A percentile compares a stretch with the other conserved stretches of the same genome.
phyloP scores from a whole-genome alignment of 2,329 filamentous ascomycete genomes.

The Clarireedia paspali region DNA sequence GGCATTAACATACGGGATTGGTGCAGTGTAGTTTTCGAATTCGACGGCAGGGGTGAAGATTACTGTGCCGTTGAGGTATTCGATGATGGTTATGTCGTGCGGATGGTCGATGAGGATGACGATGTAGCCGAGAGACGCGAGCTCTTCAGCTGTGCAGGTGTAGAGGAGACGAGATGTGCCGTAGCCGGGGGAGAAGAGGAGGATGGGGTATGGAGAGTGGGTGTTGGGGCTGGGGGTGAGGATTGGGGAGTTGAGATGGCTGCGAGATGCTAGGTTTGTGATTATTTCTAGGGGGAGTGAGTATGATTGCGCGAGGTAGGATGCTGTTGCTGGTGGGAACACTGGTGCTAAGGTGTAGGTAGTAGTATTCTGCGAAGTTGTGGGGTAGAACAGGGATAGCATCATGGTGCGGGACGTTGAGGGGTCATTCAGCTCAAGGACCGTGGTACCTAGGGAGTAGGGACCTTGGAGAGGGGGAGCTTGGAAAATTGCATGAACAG shows the following conservation, averaged over 20 bases:
- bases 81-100: conserved; percentile 30
- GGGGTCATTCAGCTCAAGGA: background rate
- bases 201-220: conserved; percentile 19
- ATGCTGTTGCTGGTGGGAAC: conserved; percentile 1
- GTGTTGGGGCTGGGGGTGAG: background rate
- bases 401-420: conserved; percentile 5
- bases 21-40: conserved; percentile 11
- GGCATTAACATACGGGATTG: conserved; percentile 12
- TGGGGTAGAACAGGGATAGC: conserved; percentile 10
- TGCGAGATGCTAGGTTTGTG: background rate
- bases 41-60: conserved; percentile 11
- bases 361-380: background rate
- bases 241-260: background rate
- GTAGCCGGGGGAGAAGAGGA: conserved; percentile 30
- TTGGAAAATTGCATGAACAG: background rate
- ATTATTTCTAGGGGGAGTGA: background rate
- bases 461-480: background rate
- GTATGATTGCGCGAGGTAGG: background rate
- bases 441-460: conserved; percentile 3
- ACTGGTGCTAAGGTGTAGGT: background rate
- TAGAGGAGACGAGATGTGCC: conserved; percentile 28
- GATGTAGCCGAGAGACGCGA: conserved; percentile 30
- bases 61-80: conserved; percentile 26
- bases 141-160: conserved; percentile 24
- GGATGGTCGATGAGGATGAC: conserved; percentile 32